phyloP scores from a whole-genome alignment of 306 rosid species.

The Quercus aquifolioides region DNA sequence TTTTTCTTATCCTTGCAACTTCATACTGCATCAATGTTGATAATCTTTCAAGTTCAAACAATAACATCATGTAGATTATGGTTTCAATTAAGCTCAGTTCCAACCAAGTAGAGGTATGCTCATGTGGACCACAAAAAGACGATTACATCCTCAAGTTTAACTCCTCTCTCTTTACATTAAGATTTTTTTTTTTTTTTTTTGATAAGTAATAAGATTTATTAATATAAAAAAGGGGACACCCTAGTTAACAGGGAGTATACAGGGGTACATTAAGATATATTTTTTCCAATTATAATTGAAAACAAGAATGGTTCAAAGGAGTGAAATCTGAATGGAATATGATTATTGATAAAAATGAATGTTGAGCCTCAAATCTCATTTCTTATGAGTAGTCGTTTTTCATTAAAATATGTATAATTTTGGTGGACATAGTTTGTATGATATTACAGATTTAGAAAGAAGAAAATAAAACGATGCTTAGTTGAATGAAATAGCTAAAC shows the following conservation, averaged over 20 bases:
- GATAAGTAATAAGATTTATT: no score
- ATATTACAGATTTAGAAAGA: no score
- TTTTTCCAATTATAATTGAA: not conserved
- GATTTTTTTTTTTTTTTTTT: no score
- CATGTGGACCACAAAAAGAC: not conserved
- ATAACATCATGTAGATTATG: not conserved
- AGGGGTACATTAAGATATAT: not conserved
- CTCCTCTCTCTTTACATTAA: not conserved
- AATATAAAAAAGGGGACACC: no score
- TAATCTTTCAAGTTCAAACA: not conserved
- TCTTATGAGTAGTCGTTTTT: not conserved
- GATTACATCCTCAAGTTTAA: not conserved
- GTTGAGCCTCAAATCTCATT: not conserved
- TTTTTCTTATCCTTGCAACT: no score
- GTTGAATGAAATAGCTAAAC: conserved; percentile 2
- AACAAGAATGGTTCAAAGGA: not conserved
- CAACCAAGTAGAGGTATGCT: not conserved
- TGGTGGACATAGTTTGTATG: not conserved
- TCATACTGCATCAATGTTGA: not conserved
- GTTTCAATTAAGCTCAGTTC: not conserved
- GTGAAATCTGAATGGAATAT: not conserved
- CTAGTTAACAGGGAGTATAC: no score
- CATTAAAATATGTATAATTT: not conserved
- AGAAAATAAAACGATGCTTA: not conserved
- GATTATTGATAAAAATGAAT: not conserved